These are phyloP conservation scores for Periconia sp. DNA, from an alignment of 2,329 filamentous ascomycete species.

Conservation along the genomic window DNA sequence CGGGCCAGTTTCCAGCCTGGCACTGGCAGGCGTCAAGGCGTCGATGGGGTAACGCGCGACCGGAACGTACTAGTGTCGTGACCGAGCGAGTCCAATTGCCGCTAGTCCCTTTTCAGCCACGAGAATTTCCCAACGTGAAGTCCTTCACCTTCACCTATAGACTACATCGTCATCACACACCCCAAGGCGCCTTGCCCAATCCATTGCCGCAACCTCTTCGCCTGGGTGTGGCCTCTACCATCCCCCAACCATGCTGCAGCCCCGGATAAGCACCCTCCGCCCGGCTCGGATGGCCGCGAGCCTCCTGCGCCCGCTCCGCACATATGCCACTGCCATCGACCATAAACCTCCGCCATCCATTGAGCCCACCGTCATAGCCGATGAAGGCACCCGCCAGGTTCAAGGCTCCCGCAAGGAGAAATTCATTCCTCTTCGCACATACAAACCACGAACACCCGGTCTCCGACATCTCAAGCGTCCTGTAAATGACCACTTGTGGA, in stretches of 20 bases:
- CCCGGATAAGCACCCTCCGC: constrained; percentile 61
- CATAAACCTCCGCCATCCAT: constrained; percentile 31
- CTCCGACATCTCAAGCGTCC: constrained; percentile 87
- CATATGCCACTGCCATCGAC: constrained; percentile 55
- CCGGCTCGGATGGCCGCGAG: constrained; percentile 52
- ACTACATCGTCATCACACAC: constrained; percentile 20
- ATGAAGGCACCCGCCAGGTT: constrained; percentile 22
- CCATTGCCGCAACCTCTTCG: constrained; percentile 22
- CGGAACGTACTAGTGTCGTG: too few relatives aligned
- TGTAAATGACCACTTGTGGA: constrained; percentile 96
- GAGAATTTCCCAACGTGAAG: constrained; percentile 33
- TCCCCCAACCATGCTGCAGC: constrained; percentile 61
- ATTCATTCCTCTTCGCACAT: constrained; percentile 68
- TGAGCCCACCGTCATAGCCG: constrained; percentile 36
- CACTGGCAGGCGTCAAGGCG: neutral
- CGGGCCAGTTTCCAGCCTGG: neutral
- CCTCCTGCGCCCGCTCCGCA: constrained; percentile 50
- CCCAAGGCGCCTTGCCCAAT: constrained; percentile 8
- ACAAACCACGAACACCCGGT: constrained; percentile 92
- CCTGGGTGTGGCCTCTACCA: constrained; percentile 14
- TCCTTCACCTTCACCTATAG: constrained; percentile 7
- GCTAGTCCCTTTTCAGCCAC: constrained; percentile 29
- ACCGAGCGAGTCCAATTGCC: too few relatives aligned
- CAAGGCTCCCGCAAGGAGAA: constrained; percentile 34
- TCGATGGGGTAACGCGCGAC: neutral